phyloP scores from a whole-genome alignment of 352 stramenopile genomes.

The Pythium phragmiticola region DNA sequence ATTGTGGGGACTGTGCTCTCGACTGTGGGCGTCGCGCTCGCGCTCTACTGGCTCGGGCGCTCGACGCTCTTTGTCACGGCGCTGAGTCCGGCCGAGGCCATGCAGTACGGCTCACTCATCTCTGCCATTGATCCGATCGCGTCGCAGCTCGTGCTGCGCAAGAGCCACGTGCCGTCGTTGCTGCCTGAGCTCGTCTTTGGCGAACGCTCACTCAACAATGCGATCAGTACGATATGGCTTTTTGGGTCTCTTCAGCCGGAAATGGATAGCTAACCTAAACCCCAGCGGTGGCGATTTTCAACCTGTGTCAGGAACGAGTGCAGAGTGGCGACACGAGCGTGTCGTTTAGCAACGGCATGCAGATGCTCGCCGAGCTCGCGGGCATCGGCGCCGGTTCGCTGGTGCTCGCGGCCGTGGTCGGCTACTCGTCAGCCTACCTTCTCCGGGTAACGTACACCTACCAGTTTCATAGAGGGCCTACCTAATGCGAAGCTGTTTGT shows the following conservation, averaged over 20 bases:
- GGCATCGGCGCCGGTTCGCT: constrained; percentile 46
- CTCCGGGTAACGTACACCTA: constrained; percentile 20
- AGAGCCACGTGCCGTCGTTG: constrained; percentile 65
- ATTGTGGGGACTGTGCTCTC: constrained; percentile 50
- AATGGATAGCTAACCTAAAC: neutral
- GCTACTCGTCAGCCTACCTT: constrained; percentile 49
- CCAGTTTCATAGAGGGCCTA: neutral
- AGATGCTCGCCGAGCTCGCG: constrained; percentile 22
- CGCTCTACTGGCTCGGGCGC: constrained; percentile 44
- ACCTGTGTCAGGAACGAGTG: constrained; percentile 30
- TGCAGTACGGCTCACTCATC: constrained; percentile 92
- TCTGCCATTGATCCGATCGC: constrained; percentile 92
- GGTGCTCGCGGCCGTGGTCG: constrained; percentile 38
- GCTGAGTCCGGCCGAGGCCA: constrained; percentile 43
- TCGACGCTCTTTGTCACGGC: constrained; percentile 14
- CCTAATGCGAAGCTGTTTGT: neutral
- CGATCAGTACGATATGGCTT: constrained; percentile 41
- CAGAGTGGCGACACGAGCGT: constrained; percentile 33
- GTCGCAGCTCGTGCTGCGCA: constrained; percentile 90
- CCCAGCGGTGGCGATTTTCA: constrained; percentile 31
- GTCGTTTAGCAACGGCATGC: constrained; percentile 15
- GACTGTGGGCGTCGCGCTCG: constrained; percentile 37
- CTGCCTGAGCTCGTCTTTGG: constrained; percentile 88
- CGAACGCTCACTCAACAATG: constrained; percentile 85
- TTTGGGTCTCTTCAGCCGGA: neutral